Evolutionary conservation across 176 grass and related monocot species (phyloP).

Genomic region (Musa beccarii): DNA sequence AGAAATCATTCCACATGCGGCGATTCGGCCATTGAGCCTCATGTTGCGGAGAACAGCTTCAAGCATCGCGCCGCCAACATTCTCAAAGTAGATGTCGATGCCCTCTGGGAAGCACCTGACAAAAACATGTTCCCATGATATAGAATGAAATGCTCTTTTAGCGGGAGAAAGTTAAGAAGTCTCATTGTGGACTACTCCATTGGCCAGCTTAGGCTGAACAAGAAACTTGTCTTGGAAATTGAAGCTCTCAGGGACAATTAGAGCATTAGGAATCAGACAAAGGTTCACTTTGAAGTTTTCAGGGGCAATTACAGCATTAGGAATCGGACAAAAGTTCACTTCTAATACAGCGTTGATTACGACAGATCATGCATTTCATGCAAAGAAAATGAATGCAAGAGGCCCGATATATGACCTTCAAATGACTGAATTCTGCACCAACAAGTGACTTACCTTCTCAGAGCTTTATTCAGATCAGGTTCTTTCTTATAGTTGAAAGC

Average conservation of each 20-base stretch:
- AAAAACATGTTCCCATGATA: not conserved
- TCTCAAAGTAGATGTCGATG: slow-evolving; percentile 76
- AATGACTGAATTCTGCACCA: too few species aligned
- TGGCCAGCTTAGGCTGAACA: too few species aligned
- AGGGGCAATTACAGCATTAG: too few species aligned
- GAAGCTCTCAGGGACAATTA: not conserved
- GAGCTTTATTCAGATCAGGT: slow-evolving; percentile 15
- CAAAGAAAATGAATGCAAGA: too few species aligned
- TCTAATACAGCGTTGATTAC: too few species aligned
- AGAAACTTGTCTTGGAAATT: not conserved
- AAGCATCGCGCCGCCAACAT: slow-evolving; percentile 43
- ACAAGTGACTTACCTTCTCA: slow-evolving; percentile 27
- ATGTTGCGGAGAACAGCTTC: slow-evolving; percentile 49
- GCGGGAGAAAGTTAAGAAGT: not conserved
- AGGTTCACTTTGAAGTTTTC: too few species aligned
- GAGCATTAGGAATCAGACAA: too few species aligned
- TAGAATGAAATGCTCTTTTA: not conserved
- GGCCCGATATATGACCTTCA: too few species aligned
- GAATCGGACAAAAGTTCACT: too few species aligned
- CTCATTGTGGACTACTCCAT: not conserved
- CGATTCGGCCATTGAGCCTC: slow-evolving; percentile 23
- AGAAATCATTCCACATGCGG: slow-evolving; percentile 39
- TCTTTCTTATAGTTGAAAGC: slow-evolving; percentile 79
- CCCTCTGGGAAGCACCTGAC: slow-evolving; percentile 37
- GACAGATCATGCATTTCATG: too few species aligned